Evolutionary conservation across 2,329 filamentous ascomycete genomes (phyloP), one percentile per base, ranked within the genome.

Genomic region (Claviceps sp.): DNA sequence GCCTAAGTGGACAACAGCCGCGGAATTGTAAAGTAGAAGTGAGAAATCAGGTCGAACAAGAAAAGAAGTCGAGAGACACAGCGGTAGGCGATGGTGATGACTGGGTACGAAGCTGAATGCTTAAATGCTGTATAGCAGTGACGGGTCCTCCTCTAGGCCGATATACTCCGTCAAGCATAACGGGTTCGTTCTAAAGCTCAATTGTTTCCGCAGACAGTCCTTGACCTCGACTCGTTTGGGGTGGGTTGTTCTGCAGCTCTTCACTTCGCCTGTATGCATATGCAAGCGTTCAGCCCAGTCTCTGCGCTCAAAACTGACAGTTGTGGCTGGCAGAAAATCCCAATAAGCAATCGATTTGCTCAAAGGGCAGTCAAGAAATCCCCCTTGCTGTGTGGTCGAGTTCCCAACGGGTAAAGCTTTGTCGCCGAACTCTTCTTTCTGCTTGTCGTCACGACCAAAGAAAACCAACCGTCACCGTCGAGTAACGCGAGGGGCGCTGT

Each of bases 241-340:
- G n/a, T 37, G 38, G 26, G 38, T 22, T 22, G 42, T 40, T 22
- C 47, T 48, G 34, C n/a, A 49, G 41, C 16, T 49, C 40, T 40
- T 18, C 44, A 30, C 20, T 14, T 53, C 34, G 47, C 42, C 52
- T 50, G 52, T 44, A 47, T 49, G 47, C 47, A 53, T 30, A 47
- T 48, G 48, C 44, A 46, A 50, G 37, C 38, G 43, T 20, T 22
- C 22, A 50, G 41, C 42, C 8, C 13, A 46, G 44, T 47, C 30
- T 47, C 34, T 51, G 36, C 36, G 49, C 49, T 42, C 43, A 47
- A 44, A 51, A 36, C 22, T 46, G 22, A 11, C 44, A 51, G 49
- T 34, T 36, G 37, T 44, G 18, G 34, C 34, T 36, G 34, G 42
- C 49, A 50, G 13, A 38, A 20, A 34, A 16, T 20, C 18, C 37